Evolutionary conservation across 768 basidiomycete genomes (phyloP).

Genomic region (Trametes meyenii): DNA sequence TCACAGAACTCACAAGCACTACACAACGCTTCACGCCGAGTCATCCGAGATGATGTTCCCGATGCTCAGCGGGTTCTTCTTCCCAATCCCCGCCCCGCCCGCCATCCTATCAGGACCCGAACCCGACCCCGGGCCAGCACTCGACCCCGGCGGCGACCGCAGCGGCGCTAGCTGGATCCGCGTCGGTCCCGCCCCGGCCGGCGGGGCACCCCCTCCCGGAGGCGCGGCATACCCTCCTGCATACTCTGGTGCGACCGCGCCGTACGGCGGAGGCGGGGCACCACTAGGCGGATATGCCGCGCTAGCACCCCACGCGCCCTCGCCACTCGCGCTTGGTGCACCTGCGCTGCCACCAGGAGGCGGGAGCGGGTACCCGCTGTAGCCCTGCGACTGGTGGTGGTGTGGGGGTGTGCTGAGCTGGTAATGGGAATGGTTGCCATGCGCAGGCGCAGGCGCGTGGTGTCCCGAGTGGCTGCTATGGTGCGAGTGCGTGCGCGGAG

Average conservation of each 20-base stretch:
- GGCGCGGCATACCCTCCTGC: slow-evolving; percentile 12
- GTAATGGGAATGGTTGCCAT: slow-evolving; percentile 22
- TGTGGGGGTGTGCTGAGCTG: slow-evolving; percentile 33
- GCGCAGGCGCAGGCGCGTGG: slow-evolving; percentile 10
- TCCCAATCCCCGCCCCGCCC: slow-evolving; percentile 20
- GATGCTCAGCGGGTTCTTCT: slow-evolving; percentile 38
- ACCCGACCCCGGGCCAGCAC: slow-evolving; percentile 8
- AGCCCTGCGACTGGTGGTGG: slow-evolving; percentile 26
- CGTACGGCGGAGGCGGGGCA: slow-evolving; percentile 14
- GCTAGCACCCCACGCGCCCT: slow-evolving; percentile 13
- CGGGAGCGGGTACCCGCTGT: slow-evolving; percentile 31
- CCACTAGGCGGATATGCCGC: slow-evolving; percentile 1
- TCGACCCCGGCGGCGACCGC: slow-evolving; percentile 29
- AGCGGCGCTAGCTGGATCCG: slow-evolving; percentile 63
- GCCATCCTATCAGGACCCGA: slow-evolving; percentile 9
- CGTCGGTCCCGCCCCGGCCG: slow-evolving; percentile 17
- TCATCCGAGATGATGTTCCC: slow-evolving; percentile 36
- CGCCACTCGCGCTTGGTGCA: slow-evolving; percentile 1
- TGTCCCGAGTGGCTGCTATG: slow-evolving; percentile 7
- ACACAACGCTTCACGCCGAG: slow-evolving; percentile 7
- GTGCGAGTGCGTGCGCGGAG: slow-evolving; percentile 13
- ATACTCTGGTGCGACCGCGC: neutral
- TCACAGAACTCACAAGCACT: neutral
- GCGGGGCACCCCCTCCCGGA: neutral
- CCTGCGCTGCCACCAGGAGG: slow-evolving; percentile 13